Evolutionary conservation across 176 grass and related monocot genomes (phyloP), one percentile per base, ranked within the genome.

Genomic region (Tillandsia leiboldiana): DNA sequence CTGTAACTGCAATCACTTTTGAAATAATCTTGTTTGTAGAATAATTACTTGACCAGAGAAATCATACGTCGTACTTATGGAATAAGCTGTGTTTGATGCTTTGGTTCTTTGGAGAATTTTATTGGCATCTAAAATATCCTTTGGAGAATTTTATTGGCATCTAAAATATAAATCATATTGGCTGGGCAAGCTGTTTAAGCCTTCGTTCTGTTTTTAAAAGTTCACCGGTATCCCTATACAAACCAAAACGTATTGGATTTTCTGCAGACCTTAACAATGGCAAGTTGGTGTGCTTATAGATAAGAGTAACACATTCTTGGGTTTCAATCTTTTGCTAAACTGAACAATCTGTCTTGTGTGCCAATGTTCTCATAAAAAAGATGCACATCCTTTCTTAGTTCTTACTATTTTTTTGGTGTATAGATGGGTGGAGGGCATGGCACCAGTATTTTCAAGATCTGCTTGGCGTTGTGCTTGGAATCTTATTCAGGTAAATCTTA

Each of bases 401-500:
- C 18, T 48, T 28, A 70, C 12, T 58, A 28, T 51, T 26, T 50
- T 15, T 48, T 28, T 63, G 68, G 12, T 80, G 27, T 62, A 51
- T 58, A 96, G 92, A 81, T 96, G 92, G 92, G 88, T 96, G 29
- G 92, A 96, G 75, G 92, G 80, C 67, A 81, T 87, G 86, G 83
- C 89, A 74, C 83, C 86, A 7, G 92, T 96, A 64, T 96, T 96
- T 80, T 91, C 88, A 52, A 96, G 78, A 63, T 84, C 86, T 11
- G 83, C 92, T 50, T 96, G 92, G 92, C 75, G 53, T 74, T 96
- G 92, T 96, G 76, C 81, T 66, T 96, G 92, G 92, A 81, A 96
- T 85, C 92, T 92, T 77, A 87, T 96, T 69, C 92, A 96, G 83
- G 92, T 89, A 71, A 14, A 10, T n/a, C 50, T 69, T 75, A 57